Percentiles rank a stretch among this genome's conserved stretches.
phyloP scores from a whole-genome alignment of 208 protist species.

The Cochliopodium minus region DNA sequence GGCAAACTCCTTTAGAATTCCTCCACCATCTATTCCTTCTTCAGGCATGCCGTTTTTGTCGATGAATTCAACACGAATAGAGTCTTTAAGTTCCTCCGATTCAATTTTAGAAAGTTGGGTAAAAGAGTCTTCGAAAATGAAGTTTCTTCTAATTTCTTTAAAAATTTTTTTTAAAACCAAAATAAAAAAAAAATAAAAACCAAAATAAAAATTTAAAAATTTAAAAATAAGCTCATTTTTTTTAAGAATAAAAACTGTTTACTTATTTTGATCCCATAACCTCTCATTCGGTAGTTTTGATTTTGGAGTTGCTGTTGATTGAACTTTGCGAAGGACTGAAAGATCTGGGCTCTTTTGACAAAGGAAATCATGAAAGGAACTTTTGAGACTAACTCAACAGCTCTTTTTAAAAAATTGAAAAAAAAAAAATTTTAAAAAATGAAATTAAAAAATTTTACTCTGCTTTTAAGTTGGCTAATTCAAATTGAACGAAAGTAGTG shows the following conservation, averaged over 20 bases:
- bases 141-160: conserved; percentile 35
- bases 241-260: neutral
- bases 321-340: conserved; percentile 4
- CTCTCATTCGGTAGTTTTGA: too few species aligned
- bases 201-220: neutral
- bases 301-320: too few species aligned
- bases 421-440: neutral
- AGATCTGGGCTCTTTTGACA: conserved; percentile 21
- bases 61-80: conserved; percentile 39
- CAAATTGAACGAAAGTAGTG: neutral
- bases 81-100: conserved; percentile 28
- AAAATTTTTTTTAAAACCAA: neutral
- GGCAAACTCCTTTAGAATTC: conserved; percentile 70
- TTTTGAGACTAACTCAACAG: conserved; percentile 19
- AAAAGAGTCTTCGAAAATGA: conserved; percentile 56
- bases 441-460: neutral
- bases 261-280: neutral
- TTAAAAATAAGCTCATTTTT: neutral
- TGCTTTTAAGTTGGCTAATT: neutral
- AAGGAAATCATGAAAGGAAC: conserved; percentile 31
- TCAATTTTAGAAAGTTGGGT: conserved; percentile 27
- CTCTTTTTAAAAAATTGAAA: neutral
- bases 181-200: neutral
- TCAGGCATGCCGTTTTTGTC: conserved; percentile 36
- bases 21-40: conserved; percentile 57